Percentiles rank a stretch among this genome's conserved stretches.
Evolutionary conservation across 192 early-diverging fungal genomes (phyloP).

Genomic region (Coemansia sp.): DNA sequence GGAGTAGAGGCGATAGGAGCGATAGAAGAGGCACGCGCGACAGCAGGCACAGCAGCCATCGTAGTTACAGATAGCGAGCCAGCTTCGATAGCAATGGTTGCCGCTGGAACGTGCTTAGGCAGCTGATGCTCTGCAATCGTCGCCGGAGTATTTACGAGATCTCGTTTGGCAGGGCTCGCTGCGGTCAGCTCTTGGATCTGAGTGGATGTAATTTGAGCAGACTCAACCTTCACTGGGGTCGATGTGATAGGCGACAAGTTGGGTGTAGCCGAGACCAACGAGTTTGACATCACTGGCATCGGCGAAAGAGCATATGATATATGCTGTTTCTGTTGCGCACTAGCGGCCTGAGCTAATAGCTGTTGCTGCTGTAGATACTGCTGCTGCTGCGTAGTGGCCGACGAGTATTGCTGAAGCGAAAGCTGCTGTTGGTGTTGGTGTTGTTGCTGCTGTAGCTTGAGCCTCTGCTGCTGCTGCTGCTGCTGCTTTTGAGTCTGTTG

Average conservation of each 20-base stretch:
- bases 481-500: constrained; percentile 15
- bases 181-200: neutral
- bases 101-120: neutral
- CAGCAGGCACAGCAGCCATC: neutral
- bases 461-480: constrained; percentile 7
- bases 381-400: neutral
- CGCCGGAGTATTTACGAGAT: neutral
- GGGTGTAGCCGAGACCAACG: neutral
- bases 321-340: neutral
- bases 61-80: neutral
- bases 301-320: neutral
- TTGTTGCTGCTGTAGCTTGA: constrained; percentile 11
- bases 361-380: neutral
- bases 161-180: neutral
- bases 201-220: neutral
- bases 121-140: neutral
- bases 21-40: neutral
- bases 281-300: neutral
- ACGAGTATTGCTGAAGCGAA: neutral
- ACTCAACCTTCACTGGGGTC: neutral
- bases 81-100: neutral
- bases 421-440: constrained; percentile 8
- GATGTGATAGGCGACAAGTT: neutral
- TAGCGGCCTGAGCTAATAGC: neutral
- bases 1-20: neutral